These are phyloP conservation scores for Lanmaoa pseudosensibilis DNA, from an alignment of 768 basidiomycete species.

Conservation along the genomic window DNA sequence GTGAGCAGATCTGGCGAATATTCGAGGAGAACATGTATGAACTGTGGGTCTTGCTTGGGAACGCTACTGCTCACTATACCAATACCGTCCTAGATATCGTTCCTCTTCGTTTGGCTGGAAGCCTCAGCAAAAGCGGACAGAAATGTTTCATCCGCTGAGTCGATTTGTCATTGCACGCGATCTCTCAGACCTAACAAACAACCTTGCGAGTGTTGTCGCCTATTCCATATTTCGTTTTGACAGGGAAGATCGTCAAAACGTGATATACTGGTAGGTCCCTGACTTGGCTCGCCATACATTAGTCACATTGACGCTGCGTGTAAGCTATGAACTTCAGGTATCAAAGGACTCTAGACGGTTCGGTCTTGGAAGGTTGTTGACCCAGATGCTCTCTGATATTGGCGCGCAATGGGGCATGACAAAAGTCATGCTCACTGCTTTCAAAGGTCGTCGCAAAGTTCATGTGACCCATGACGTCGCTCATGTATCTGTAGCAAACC, in stretches of 20 bases:
- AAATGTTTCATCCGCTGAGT: constrained; percentile 59
- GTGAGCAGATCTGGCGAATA: constrained; percentile 49
- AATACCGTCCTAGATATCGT: constrained; percentile 44
- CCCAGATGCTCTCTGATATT: constrained; percentile 50
- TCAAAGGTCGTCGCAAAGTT: constrained; percentile 53
- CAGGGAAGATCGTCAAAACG: constrained; percentile 53
- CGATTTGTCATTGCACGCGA: constrained; percentile 55
- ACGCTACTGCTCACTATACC: neutral
- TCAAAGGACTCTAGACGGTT: constrained; percentile 39
- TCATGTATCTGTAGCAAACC: constrained; percentile 41
- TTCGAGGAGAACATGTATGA: constrained; percentile 60
- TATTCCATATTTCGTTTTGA: constrained; percentile 75
- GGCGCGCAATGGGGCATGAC: constrained; percentile 56
- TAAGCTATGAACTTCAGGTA: constrained; percentile 80
- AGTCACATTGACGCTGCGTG: neutral
- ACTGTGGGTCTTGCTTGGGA: constrained; percentile 30
- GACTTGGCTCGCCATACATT: neutral
- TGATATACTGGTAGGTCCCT: constrained; percentile 68
- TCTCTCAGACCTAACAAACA: constrained; percentile 11
- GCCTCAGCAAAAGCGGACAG: constrained; percentile 50
- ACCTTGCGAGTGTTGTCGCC: constrained; percentile 27
- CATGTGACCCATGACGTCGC: neutral
- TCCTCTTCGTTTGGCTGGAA: constrained; percentile 68
- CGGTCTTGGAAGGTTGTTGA: constrained; percentile 61
- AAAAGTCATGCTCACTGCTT: constrained; percentile 73